Conservation (phyloP, 2,329 filamentous ascomycete species). For the Arthrobotrys entomopaga region DNA sequence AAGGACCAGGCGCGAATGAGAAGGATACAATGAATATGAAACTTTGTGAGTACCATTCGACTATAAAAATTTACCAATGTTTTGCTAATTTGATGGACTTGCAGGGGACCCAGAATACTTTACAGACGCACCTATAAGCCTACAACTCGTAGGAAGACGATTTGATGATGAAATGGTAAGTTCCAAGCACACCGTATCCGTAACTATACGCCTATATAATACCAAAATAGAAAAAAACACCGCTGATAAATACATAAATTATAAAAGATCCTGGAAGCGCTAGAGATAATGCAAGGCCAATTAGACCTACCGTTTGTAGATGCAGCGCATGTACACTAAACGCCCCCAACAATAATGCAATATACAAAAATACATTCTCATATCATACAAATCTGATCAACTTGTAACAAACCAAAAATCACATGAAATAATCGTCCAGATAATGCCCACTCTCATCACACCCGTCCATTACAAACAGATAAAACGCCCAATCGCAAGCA, state of each 20-base stretch:
- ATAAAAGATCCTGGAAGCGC: conserved; percentile 36
- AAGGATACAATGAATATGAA: conserved; percentile 37
- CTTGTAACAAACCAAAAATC: not conserved
- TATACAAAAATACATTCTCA: not conserved
- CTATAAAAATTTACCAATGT: not conserved
- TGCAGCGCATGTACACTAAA: conserved; percentile 11
- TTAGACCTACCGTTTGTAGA: conserved; percentile 29
- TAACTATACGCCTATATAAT: not conserved
- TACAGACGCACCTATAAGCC: conserved; percentile 62
- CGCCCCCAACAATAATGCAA: not conserved
- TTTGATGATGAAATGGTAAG: conserved; percentile 59
- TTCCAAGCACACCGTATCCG: not conserved
- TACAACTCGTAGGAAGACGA: conserved; percentile 62
- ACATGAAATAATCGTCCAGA: conserved; percentile 10
- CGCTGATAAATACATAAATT: no score
- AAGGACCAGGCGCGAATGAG: conserved; percentile 6
- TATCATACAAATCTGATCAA: not conserved
- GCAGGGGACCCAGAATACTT: conserved; percentile 60
- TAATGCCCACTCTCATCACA: not conserved
- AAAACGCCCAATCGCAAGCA: conserved; percentile 11
- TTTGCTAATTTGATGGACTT: not conserved
- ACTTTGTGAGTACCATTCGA: conserved; percentile 29
- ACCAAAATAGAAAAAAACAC: no score
- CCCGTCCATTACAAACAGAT: conserved; percentile 5
- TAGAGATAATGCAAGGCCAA: conserved; percentile 41